phyloP scores from a whole-genome alignment of 2,329 filamentous ascomycete genomes.

The Leptosphaerulina australis region DNA sequence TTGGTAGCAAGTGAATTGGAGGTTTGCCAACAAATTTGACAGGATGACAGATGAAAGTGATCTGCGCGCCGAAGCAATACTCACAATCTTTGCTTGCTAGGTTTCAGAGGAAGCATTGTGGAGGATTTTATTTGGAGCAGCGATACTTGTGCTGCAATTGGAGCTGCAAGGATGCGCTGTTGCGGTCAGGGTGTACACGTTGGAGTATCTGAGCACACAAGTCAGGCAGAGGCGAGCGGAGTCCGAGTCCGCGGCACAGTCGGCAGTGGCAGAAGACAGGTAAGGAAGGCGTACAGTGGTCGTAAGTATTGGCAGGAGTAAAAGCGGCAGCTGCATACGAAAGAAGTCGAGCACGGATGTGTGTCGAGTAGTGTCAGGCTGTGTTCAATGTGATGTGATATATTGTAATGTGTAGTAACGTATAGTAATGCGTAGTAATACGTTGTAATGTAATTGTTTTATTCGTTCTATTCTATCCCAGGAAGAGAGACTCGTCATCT shows the following conservation, averaged over 20 bases:
- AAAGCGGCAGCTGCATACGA: neutral
- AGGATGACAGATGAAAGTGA: conserved; percentile 4
- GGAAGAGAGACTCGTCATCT: conserved; percentile 34
- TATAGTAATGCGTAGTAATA: too few relatives aligned
- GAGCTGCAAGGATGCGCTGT: neutral
- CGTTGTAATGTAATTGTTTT: neutral
- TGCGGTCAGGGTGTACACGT: neutral
- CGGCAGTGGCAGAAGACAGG: neutral
- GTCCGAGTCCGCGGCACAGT: conserved; percentile 1
- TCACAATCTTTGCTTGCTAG: conserved; percentile 5
- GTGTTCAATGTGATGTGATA: too few relatives aligned
- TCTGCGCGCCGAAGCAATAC: conserved; percentile 13
- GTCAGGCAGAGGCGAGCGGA: neutral
- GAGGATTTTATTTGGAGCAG: neutral
- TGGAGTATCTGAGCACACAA: neutral
- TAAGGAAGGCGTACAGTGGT: conserved; percentile 3
- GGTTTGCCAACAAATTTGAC: conserved; percentile 10
- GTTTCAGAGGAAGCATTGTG: conserved; percentile 4
- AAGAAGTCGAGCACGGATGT: neutral
- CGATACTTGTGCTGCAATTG: neutral
- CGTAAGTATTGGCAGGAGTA: neutral
- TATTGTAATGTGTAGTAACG: too few relatives aligned
- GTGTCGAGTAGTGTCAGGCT: neutral
- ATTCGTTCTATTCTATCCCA: conserved; percentile 7
- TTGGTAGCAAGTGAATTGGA: conserved; percentile 1